Percentiles rank a stretch among this genome's conserved stretches.
These are phyloP conservation scores for Jasminum sambac DNA, from an alignment of 257 asterid genomes.

Conservation along the genomic window DNA sequence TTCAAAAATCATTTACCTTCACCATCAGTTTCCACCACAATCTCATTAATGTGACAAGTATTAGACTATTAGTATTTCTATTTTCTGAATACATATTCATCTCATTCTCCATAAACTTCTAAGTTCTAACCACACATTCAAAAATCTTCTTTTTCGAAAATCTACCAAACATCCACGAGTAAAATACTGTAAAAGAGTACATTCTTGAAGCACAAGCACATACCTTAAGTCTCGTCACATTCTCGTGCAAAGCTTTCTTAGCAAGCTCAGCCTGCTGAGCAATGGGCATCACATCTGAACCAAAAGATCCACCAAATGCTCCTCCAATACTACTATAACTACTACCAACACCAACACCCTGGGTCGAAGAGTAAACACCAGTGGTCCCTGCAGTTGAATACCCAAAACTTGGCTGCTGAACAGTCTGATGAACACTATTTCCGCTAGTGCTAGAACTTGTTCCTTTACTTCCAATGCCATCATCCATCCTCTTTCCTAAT, in stretches of 20 bases:
- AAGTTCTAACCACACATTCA: no score
- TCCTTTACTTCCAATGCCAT: slow-evolving; percentile 54
- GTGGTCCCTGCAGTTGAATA: slow-evolving; percentile 35
- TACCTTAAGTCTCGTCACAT: slow-evolving; percentile 69
- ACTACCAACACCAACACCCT: slow-evolving; percentile 31
- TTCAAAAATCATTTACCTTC: no score
- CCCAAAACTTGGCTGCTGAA: slow-evolving; percentile 44
- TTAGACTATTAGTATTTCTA: no score
- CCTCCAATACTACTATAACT: slow-evolving; percentile 53
- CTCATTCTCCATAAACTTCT: no score
- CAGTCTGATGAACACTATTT: slow-evolving; percentile 36
- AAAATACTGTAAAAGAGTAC: slow-evolving; percentile 3
- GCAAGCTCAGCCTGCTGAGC: slow-evolving; percentile 80
- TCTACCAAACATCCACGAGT: neutral
- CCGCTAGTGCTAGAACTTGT: slow-evolving; percentile 36
- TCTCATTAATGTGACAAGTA: no score
- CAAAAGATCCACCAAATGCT: slow-evolving; percentile 42
- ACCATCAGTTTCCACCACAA: no score
- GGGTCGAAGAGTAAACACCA: slow-evolving; percentile 42
- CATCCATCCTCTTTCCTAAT: slow-evolving; percentile 85
- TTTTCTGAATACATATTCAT: no score
- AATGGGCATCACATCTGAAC: slow-evolving; percentile 56
- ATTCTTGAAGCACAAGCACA: slow-evolving; percentile 11
- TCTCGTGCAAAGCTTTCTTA: slow-evolving; percentile 71
- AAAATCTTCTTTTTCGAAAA: no score